Conservation (phyloP, 129 eudicot genomes). For the Mikania micrantha region DNA sequence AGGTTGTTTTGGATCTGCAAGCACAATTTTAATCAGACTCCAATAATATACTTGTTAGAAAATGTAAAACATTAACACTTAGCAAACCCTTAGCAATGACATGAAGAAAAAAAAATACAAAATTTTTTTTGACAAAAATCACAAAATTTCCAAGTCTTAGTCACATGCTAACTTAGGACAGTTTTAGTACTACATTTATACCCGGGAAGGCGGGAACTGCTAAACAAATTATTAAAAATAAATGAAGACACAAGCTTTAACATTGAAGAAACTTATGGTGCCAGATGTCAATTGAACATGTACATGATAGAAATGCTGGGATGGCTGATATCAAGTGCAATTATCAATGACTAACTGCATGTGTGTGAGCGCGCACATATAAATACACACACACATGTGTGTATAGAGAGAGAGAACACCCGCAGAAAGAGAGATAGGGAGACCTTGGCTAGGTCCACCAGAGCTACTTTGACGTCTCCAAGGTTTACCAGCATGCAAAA, state of each 20-base stretch:
- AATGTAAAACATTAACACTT: neutral
- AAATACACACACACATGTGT: neutral
- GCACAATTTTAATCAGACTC: constrained; percentile 13
- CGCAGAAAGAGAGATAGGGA: constrained; percentile 13
- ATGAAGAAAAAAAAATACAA: neutral
- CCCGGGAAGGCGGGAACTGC: neutral
- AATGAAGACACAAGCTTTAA: neutral
- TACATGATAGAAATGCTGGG: neutral
- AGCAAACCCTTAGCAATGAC: neutral
- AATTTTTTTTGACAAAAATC: neutral
- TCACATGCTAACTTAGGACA: neutral
- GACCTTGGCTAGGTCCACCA: constrained; percentile 50
- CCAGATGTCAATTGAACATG: neutral
- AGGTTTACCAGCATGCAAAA: constrained; percentile 87
- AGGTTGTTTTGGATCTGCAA: constrained; percentile 49
- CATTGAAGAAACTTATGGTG: neutral
- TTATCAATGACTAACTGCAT: neutral
- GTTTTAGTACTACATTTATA: neutral
- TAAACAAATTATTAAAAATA: neutral
- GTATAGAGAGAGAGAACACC: neutral
- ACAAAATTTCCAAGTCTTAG: neutral
- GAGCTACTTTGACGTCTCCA: constrained; percentile 57
- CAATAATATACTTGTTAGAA: constrained; percentile 5
- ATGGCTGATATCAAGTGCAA: neutral
- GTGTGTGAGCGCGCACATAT: neutral